Conservation (phyloP, 768 basidiomycete species). For the Trametes maxima region DNA sequence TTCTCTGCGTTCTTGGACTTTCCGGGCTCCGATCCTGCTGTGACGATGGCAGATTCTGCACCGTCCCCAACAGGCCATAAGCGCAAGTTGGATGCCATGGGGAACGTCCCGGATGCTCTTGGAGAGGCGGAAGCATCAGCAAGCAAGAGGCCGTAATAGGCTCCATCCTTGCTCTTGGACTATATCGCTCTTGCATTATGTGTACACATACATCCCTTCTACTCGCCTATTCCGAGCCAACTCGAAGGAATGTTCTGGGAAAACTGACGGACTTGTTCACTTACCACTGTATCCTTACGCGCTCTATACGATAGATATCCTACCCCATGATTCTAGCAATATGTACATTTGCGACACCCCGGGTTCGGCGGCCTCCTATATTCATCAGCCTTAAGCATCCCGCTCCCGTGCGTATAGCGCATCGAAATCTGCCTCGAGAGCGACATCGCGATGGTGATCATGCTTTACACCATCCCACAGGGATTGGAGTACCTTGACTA, state of each 20-base stretch:
- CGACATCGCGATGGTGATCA: too few relatives aligned
- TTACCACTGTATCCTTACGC: slow-evolving; percentile 3
- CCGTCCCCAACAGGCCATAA: slow-evolving; percentile 27
- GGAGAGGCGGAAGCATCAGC: slow-evolving; percentile 3
- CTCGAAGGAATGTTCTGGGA: background rate
- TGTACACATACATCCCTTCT: background rate
- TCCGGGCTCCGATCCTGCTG: slow-evolving; percentile 23
- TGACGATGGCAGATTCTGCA: background rate
- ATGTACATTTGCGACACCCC: too few relatives aligned
- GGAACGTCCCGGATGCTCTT: slow-evolving; percentile 20
- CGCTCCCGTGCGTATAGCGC: too few relatives aligned
- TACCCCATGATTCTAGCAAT: too few relatives aligned
- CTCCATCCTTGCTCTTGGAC: background rate
- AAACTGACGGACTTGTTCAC: background rate
- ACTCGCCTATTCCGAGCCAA: too few relatives aligned
- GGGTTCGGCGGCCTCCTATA: too few relatives aligned
- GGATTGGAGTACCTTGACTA: background rate
- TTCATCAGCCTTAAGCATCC: too few relatives aligned
- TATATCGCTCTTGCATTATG: background rate
- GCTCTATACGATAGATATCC: background rate
- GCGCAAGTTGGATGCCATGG: slow-evolving; percentile 35
- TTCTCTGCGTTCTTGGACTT: slow-evolving; percentile 46
- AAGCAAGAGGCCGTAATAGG: slow-evolving; percentile 29
- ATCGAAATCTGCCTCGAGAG: too few relatives aligned
- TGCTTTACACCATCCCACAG: background rate